Conservation (phyloP, 257 asterid genomes). For the Verbascum thapsus region DNA sequence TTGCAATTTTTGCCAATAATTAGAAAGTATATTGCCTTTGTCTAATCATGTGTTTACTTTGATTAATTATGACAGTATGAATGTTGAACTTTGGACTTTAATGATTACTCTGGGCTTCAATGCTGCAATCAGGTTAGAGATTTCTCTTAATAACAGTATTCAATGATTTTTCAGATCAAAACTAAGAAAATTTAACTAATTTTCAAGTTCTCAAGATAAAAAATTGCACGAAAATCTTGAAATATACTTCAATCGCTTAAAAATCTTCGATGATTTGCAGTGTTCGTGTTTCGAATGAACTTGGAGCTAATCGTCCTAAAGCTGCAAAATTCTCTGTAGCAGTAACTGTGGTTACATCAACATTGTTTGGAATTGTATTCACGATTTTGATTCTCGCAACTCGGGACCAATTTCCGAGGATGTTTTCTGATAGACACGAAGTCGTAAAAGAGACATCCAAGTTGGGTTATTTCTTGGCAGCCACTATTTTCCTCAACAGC, state of each 20-base stretch:
- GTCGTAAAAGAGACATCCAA: slow-evolving; percentile 65
- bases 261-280: slow-evolving; percentile 38
- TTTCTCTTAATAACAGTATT: background rate
- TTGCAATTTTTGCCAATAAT: background rate
- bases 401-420: slow-evolving; percentile 42
- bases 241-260: background rate
- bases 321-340: slow-evolving; percentile 72
- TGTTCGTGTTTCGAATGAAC: slow-evolving; percentile 78
- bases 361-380: slow-evolving; percentile 56
- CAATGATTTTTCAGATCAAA: background rate
- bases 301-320: slow-evolving; percentile 71
- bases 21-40: background rate
- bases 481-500: slow-evolving; percentile 74
- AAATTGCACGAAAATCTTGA: background rate
- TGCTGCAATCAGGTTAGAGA: slow-evolving; percentile 75
- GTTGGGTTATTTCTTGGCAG: slow-evolving; percentile 66
- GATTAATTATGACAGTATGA: slow-evolving; percentile 53
- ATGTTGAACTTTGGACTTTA: slow-evolving; percentile 68
- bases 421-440: slow-evolving; percentile 53
- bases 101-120: slow-evolving; percentile 83
- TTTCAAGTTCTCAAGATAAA: background rate
- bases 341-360: slow-evolving; percentile 56
- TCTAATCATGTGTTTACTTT: background rate
- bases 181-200: too few species aligned
- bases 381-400: slow-evolving; percentile 49